Base-by-base conservation (phyloP, 495 filamentous ascomycete species). In the Copromyces sp. region DNA sequence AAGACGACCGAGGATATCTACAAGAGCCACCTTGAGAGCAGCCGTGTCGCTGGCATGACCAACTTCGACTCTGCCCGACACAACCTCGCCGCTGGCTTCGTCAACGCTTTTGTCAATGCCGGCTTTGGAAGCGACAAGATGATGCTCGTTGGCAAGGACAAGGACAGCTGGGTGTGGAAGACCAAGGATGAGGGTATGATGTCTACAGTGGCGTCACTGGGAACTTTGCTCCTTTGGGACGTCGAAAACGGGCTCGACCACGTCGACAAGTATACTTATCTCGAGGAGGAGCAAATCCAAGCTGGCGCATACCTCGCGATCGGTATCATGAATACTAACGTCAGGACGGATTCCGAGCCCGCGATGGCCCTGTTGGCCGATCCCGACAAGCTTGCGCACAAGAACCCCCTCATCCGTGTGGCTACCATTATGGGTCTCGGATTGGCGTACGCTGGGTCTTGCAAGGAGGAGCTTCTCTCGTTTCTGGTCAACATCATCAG, bases 1-100 rank as follows among this genome's bases (percentile, higher is more conserved):
- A 97, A 97, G 82, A 94, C 93, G 73, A 94, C 95, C 4, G 95
- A 99, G 82, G 95, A 99, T 78, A 99, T 99, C 76, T 99, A 99
- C 87, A 99, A 99, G 86, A 97, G 93, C 73, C 96, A 99, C 81
- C 86, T 99, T 17, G 95, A 99, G 81, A 98, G 92, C 84, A 95
- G 90, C 73, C 89, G 95, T 68, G 94, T 94, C 68, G 92, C 93
- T 35, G 94, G 94, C 35, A 85, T 96, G 80, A 98, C 94, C 20
- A 97, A 97, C 78, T 89, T 96, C 40, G 95, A 98, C 81, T 98
- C 95, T 16, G 94, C 95, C 44, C 86, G 94, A 74, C 94, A 98
- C 85, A 99, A 98, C 76, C 86, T 99, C 71, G 94, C 95, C 9
- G 95, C 94, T 74, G 94, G 90, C 38, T 98, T 99, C 76, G 95